Evolutionary conservation across 495 filamentous ascomycete species (phyloP).

Genomic region (Penicillium turbatum): DNA sequence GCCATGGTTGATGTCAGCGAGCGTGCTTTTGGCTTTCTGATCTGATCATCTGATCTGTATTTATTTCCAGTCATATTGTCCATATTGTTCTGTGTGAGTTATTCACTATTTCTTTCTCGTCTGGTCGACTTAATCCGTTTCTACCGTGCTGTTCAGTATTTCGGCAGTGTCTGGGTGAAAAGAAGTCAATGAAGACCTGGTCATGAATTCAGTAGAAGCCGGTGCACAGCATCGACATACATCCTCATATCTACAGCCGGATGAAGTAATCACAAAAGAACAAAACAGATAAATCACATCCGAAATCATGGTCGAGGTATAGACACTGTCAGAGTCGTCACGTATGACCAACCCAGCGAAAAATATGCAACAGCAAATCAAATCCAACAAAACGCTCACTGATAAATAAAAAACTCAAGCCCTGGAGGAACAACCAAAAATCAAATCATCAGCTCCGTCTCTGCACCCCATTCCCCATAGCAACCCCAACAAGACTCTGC

Average conservation of each 20-base stretch:
- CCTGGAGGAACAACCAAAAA: neutral
- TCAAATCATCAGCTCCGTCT: slow-evolving; percentile 18
- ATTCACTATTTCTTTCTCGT: neutral
- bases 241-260: neutral
- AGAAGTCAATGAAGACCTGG: neutral
- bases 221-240: neutral
- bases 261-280: neutral
- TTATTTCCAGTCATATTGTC: slow-evolving; percentile 5
- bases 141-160: neutral
- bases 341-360: neutral
- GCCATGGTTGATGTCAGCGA: slow-evolving; percentile 26
- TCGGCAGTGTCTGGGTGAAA: neutral
- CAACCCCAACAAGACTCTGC: slow-evolving; percentile 39
- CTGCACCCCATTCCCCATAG: slow-evolving; percentile 28
- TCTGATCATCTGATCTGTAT: neutral
- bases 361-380: neutral
- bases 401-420: neutral
- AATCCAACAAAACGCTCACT: slow-evolving; percentile 3
- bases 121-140: neutral
- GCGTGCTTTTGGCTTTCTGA: slow-evolving; percentile 10
- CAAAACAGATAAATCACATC: neutral
- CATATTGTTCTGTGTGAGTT: slow-evolving; percentile 2
- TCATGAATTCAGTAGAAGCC: neutral
- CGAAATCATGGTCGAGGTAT: neutral
- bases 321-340: slow-evolving; percentile 1